Evolutionary conservation across 345 rosid genomes (phyloP).

Genomic region (Bretschneidera sinensis): DNA sequence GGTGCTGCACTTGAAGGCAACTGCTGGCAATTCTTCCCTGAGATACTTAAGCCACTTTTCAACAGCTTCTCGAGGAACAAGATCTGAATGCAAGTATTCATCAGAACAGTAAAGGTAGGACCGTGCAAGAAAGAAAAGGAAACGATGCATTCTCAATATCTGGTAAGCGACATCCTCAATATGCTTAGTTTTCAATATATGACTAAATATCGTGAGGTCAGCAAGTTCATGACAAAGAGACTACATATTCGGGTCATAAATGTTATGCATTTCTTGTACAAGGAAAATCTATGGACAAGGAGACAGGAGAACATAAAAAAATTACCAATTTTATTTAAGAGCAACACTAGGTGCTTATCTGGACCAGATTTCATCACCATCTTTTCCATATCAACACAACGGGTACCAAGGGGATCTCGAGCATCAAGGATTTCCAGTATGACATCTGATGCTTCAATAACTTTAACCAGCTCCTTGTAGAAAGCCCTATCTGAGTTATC

Average conservation of each 20-base stretch:
- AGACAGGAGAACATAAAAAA: slow-evolving; percentile 3
- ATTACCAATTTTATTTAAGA: slow-evolving; percentile 87
- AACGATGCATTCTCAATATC: not conserved
- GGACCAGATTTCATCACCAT: slow-evolving; percentile 85
- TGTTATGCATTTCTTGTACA: too few relatives aligned
- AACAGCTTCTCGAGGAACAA: slow-evolving; percentile 94
- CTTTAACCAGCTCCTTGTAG: slow-evolving; percentile 93
- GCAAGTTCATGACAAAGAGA: too few relatives aligned
- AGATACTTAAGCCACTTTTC: slow-evolving; percentile 95
- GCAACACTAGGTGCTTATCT: slow-evolving; percentile 74
- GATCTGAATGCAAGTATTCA: slow-evolving; percentile 45
- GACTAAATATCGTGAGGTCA: not conserved
- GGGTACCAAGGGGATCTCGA: slow-evolving; percentile 89
- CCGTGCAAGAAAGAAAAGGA: not conserved
- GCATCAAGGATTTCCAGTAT: slow-evolving; percentile 95
- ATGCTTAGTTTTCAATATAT: not conserved
- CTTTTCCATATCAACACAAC: slow-evolving; percentile 91
- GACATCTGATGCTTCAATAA: slow-evolving; percentile 87
- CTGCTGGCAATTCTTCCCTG: slow-evolving; percentile 92
- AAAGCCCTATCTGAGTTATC: slow-evolving; percentile 89
- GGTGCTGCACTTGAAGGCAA: slow-evolving; percentile 94
- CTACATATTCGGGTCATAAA: too few relatives aligned
- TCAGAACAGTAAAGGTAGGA: not conserved
- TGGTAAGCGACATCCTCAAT: too few relatives aligned
- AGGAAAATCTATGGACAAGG: not conserved